Percentiles rank a stretch among this genome's conserved stretches.
These are phyloP conservation scores for Hordeum marinum DNA, from an alignment of 176 grass and related monocot genomes.

Conservation along the genomic window DNA sequence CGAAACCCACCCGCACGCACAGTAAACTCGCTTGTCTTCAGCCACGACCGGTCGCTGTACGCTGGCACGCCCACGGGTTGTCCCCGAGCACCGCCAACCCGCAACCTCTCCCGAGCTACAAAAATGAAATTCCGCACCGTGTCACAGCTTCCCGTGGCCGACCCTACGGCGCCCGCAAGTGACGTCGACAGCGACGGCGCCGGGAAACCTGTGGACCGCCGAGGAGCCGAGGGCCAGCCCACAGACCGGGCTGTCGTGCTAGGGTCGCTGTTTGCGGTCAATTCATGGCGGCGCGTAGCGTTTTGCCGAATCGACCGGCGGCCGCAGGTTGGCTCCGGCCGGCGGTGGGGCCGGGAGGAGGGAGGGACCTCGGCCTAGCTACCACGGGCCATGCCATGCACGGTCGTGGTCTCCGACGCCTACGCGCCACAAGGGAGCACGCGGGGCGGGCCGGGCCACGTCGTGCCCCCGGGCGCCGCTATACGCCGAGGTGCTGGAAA, in stretches of 20 bases:
- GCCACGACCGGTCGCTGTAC: background rate
- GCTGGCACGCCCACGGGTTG: background rate
- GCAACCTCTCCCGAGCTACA: background rate
- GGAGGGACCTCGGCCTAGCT: background rate
- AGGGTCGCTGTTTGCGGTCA: background rate
- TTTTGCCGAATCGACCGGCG: background rate
- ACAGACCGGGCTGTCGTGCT: background rate
- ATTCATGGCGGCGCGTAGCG: background rate
- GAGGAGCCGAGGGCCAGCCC: background rate
- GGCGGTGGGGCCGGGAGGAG: background rate
- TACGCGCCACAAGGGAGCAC: slow-evolving; percentile 33
- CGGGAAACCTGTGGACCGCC: background rate
- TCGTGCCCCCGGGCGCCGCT: slow-evolving; percentile 27
- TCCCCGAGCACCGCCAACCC: background rate
- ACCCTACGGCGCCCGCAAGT: background rate
- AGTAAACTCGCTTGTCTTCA: background rate
- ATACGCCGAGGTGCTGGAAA: background rate
- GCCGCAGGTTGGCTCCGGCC: slow-evolving; percentile 14
- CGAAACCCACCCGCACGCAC: background rate
- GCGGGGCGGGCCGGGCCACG: slow-evolving; percentile 40
- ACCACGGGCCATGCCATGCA: slow-evolving; percentile 10
- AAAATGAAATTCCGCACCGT: too few relatives aligned
- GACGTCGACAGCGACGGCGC: slow-evolving; percentile 4
- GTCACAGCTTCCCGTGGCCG: background rate
- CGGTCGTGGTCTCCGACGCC: background rate